phyloP scores from a whole-genome alignment of 257 asterid species.

The Jaltomata sinuosa region DNA sequence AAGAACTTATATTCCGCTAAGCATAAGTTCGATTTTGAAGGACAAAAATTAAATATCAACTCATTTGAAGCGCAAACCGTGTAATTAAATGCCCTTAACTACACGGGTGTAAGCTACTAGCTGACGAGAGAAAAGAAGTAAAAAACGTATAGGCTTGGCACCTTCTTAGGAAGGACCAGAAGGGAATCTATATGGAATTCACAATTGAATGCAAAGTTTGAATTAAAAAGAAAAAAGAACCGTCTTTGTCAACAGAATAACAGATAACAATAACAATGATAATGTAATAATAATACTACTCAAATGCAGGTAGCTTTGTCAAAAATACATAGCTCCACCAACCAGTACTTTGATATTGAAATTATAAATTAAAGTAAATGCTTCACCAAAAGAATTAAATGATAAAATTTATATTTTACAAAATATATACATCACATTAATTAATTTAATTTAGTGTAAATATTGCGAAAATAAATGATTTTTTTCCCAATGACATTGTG shows the following conservation, averaged over 20 bases:
- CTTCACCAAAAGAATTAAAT: no score
- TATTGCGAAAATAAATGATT: no score
- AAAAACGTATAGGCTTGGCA: neutral
- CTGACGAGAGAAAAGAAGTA: neutral
- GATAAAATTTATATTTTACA: no score
- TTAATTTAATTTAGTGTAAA: neutral
- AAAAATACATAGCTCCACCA: neutral
- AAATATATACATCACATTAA: neutral
- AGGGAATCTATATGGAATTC: neutral
- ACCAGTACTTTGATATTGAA: neutral
- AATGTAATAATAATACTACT: neutral
- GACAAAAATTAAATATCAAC: neutral
- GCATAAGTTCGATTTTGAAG: neutral
- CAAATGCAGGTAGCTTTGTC: neutral
- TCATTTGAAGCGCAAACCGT: neutral
- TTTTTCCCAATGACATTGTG: neutral
- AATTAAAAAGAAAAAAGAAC: neutral
- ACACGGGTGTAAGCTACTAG: no score
- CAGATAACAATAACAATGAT: no score
- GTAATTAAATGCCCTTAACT: neutral
- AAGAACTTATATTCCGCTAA: neutral
- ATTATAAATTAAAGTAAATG: neutral
- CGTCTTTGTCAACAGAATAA: neutral
- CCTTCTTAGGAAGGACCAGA: neutral
- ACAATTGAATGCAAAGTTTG: neutral